A percentile compares a stretch with the other conserved stretches of the same genome.
These are phyloP conservation scores for Lactifluus rugatus DNA, from an alignment of 768 basidiomycete species.

Conservation along the genomic window DNA sequence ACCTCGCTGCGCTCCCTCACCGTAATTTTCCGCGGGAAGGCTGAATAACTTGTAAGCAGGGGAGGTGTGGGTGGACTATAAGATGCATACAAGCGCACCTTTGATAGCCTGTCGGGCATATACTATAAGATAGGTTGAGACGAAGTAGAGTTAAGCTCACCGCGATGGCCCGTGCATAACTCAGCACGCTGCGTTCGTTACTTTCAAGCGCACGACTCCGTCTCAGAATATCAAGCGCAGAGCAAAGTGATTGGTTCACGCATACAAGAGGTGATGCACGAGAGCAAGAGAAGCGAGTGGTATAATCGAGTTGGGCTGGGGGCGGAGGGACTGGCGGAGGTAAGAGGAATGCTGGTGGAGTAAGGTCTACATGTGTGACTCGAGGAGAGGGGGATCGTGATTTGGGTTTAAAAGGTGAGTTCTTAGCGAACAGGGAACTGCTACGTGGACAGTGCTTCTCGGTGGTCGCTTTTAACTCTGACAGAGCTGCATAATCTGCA, in stretches of 20 bases:
- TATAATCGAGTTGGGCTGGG: conserved; percentile 23
- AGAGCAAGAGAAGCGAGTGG: conserved; percentile 44
- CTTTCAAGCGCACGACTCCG: conserved; percentile 56
- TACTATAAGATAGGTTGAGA: background rate
- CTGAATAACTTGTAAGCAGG: conserved; percentile 10
- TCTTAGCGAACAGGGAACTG: conserved; percentile 12
- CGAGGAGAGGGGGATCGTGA: background rate
- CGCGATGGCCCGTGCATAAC: conserved; percentile 65
- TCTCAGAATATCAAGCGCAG: conserved; percentile 50
- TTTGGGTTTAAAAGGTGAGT: background rate
- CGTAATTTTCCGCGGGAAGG: conserved; percentile 28
- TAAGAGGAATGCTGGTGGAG: conserved; percentile 20
- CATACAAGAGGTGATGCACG: conserved; percentile 60
- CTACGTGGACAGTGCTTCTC: conserved; percentile 33
- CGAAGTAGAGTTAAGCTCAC: conserved; percentile 26
- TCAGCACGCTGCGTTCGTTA: conserved; percentile 54
- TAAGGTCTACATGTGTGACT: background rate
- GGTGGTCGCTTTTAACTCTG: conserved; percentile 40
- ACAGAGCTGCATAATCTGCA: conserved; percentile 46
- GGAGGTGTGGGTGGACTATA: background rate
- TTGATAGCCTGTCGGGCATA: conserved; percentile 34
- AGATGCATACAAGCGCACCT: conserved; percentile 26
- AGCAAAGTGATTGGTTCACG: conserved; percentile 52
- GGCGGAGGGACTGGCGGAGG: conserved; percentile 19
- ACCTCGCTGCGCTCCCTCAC: conserved; percentile 22